These are phyloP conservation scores for Boletus eberwhitei DNA, from an alignment of 768 basidiomycete genomes.

Conservation along the genomic window DNA sequence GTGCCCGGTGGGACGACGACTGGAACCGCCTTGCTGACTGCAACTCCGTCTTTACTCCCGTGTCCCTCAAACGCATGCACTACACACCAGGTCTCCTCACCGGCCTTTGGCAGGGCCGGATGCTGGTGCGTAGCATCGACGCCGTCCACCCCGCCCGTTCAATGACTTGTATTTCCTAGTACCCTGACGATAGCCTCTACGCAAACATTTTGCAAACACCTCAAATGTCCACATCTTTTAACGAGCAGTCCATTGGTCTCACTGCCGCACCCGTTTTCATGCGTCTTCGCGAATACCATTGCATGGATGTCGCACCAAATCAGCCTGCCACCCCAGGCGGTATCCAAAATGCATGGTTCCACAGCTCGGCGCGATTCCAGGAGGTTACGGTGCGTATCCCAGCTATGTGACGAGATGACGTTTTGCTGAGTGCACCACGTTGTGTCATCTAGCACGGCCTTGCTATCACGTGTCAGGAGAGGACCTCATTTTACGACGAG, in stretches of 20 bases:
- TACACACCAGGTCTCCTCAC: constrained; percentile 51
- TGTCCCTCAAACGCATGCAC: constrained; percentile 30
- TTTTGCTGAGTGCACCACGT: background rate
- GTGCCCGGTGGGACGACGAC: constrained; percentile 50
- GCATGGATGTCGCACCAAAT: constrained; percentile 38
- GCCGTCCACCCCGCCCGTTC: no score
- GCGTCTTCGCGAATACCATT: constrained; percentile 54
- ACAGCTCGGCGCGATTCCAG: constrained; percentile 14
- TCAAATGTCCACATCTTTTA: constrained; percentile 29
- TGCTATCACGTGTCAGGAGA: constrained; percentile 21
- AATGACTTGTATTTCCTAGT: constrained; percentile 13
- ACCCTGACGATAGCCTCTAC: constrained; percentile 19
- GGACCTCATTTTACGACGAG: constrained; percentile 38
- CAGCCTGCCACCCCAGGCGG: constrained; percentile 34
- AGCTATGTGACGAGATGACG: background rate
- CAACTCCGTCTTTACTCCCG: constrained; percentile 32
- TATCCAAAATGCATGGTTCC: constrained; percentile 42
- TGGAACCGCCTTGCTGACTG: constrained; percentile 55
- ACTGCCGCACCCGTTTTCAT: constrained; percentile 54
- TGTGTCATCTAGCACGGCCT: constrained; percentile 18
- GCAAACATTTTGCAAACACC: constrained; percentile 17
- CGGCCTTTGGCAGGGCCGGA: constrained; percentile 62
- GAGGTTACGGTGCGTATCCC: constrained; percentile 26
- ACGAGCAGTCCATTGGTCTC: constrained; percentile 35
- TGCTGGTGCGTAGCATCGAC: constrained; percentile 46